phyloP scores from a whole-genome alignment of 805 yeast genomes.

The Wickerhamiella alocasiicola region DNA sequence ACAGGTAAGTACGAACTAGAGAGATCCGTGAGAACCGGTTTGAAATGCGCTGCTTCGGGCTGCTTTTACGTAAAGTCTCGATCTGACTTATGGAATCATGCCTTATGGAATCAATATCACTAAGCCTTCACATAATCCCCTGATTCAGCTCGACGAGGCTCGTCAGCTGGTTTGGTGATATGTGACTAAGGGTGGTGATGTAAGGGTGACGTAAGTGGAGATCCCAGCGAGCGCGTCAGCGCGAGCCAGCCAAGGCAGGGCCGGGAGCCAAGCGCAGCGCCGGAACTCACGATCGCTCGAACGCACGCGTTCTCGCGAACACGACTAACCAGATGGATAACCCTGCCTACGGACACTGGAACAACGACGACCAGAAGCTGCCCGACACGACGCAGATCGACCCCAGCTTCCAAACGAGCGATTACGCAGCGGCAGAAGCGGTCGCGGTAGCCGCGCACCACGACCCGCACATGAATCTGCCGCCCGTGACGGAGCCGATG shows the following conservation, averaged over 20 bases:
- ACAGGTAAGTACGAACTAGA: conserved; percentile 10
- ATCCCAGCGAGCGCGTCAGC: no score
- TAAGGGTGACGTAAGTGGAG: no score
- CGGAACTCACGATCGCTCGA: no score
- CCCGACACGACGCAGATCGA: conserved; percentile 23
- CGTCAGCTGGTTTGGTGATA: conserved; percentile 11
- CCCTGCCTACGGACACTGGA: conserved; percentile 17
- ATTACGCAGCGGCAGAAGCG: conserved; percentile 24
- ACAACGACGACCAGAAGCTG: conserved; percentile 21
- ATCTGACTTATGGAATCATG: no score
- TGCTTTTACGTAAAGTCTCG: conserved; percentile 11
- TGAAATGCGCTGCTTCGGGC: neutral
- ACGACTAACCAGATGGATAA: conserved; percentile 7
- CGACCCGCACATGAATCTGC: conserved; percentile 21
- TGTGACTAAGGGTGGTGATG: conserved; percentile 9
- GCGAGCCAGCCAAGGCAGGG: no score
- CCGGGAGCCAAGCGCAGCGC: no score
- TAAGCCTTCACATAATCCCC: conserved; percentile 14
- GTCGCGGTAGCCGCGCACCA: conserved; percentile 25
- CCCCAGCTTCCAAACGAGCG: conserved; percentile 23
- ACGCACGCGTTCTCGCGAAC: neutral
- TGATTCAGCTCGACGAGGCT: neutral
- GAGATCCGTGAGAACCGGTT: neutral
- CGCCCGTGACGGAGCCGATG: conserved; percentile 24
- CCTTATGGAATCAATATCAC: conserved; percentile 10